Evolutionary conservation across 2,329 filamentous ascomycete species (phyloP).

Genomic region (Neonectria magnoliae): DNA sequence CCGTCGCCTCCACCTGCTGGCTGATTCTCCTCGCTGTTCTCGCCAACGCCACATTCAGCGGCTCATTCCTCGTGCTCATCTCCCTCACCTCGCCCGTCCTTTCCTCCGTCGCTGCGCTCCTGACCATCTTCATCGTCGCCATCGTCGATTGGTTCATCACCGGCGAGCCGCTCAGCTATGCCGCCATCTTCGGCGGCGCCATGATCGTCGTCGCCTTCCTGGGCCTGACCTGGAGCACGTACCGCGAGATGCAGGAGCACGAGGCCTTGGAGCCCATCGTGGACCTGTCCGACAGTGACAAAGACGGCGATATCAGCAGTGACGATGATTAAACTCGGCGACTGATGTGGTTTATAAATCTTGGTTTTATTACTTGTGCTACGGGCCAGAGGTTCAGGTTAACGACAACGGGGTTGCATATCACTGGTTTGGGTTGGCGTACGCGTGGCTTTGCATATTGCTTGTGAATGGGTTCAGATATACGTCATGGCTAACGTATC

Average conservation of each 20-base stretch:
- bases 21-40: slow-evolving; percentile 83
- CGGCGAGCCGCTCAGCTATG: slow-evolving; percentile 76
- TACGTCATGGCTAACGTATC: slow-evolving; percentile 25
- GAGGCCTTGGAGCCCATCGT: slow-evolving; percentile 65
- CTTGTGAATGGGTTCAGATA: slow-evolving; percentile 15
- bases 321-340: slow-evolving; percentile 36
- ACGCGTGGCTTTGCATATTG: slow-evolving; percentile 17
- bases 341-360: background rate
- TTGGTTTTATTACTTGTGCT: background rate
- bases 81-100: slow-evolving; percentile 92
- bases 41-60: slow-evolving; percentile 91
- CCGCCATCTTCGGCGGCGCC: slow-evolving; percentile 82
- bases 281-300: slow-evolving; percentile 59
- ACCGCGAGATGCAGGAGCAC: slow-evolving; percentile 91
- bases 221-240: slow-evolving; percentile 91
- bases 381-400: slow-evolving; percentile 1
- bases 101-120: slow-evolving; percentile 87
- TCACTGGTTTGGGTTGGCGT: slow-evolving; percentile 18
- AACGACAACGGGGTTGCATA: slow-evolving; percentile 1
- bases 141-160: slow-evolving; percentile 89
- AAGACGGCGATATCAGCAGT: slow-evolving; percentile 55
- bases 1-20: slow-evolving; percentile 79
- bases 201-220: slow-evolving; percentile 90
- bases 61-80: slow-evolving; percentile 92
- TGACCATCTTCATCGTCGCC: slow-evolving; percentile 97